Conservation (phyloP, 2,329 filamentous ascomycete species). For the Fusarium nisikadoi region DNA sequence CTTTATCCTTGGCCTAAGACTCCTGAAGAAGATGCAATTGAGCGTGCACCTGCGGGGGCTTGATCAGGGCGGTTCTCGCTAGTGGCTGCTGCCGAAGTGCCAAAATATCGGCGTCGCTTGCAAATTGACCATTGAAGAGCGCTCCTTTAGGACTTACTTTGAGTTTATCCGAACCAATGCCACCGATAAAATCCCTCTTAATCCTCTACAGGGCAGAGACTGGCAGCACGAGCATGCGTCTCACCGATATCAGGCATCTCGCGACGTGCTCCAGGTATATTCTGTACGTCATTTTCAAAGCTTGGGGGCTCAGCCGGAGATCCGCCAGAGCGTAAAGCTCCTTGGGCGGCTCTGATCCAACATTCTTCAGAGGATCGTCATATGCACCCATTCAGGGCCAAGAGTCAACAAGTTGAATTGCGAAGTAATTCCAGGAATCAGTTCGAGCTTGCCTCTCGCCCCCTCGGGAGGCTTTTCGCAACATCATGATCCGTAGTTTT, state of each 20-base stretch:
- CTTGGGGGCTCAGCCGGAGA: neutral
- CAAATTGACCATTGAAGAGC: neutral
- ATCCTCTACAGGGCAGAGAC: neutral
- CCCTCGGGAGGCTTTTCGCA: neutral
- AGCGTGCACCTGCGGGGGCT: neutral
- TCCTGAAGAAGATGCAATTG: neutral
- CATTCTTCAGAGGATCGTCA: neutral
- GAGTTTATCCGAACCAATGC: neutral
- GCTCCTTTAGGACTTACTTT: constrained; percentile 1
- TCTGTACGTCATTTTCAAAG: constrained; percentile 1
- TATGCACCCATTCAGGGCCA: neutral
- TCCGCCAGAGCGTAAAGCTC: neutral
- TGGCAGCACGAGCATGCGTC: constrained; percentile 2
- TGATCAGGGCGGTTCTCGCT: constrained; percentile 4
- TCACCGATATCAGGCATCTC: neutral
- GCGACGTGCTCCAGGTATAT: constrained; percentile 1
- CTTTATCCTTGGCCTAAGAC: neutral
- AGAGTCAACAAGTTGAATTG: neutral
- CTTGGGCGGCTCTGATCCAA: neutral
- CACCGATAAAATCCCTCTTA: neutral
- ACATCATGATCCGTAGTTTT: neutral
- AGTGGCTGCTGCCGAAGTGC: constrained; percentile 1
- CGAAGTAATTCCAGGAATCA: neutral
- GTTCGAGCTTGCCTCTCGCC: neutral
- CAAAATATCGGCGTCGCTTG: constrained; percentile 1